These are phyloP conservation scores for Phytopythium mirpurense DNA, from an alignment of 352 stramenopile species.

Conservation along the genomic window DNA sequence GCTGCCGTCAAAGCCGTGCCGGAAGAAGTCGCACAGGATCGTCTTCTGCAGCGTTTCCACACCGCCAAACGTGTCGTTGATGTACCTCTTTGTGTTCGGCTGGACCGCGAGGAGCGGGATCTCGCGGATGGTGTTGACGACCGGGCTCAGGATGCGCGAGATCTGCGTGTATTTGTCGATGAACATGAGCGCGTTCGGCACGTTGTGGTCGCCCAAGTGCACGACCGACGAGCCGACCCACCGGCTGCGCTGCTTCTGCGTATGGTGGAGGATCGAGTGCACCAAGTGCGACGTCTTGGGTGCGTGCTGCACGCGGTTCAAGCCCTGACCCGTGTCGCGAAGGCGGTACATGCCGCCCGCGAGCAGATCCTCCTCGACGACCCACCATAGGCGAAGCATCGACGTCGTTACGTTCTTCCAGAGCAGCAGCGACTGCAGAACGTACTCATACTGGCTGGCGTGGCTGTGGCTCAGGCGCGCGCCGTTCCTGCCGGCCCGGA, in stretches of 20 bases:
- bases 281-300: slow-evolving; percentile 92
- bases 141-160: slow-evolving; percentile 79
- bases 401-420: slow-evolving; percentile 94
- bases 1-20: slow-evolving; percentile 94
- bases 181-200: slow-evolving; percentile 97
- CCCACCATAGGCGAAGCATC: slow-evolving; percentile 96
- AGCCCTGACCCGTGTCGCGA: slow-evolving; percentile 92
- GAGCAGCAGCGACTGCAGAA: slow-evolving; percentile 94
- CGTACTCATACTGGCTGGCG: slow-evolving; percentile 94
- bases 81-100: slow-evolving; percentile 46
- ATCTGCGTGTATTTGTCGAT: slow-evolving; percentile 99
- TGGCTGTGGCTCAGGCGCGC: slow-evolving; percentile 94
- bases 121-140: slow-evolving; percentile 82
- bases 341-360: slow-evolving; percentile 84
- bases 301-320: slow-evolving; percentile 92
- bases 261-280: slow-evolving; percentile 90
- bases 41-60: slow-evolving; percentile 76
- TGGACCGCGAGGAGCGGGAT: slow-evolving; percentile 38
- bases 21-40: slow-evolving; percentile 96
- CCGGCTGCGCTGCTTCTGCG: slow-evolving; percentile 58
- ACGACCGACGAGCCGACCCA: slow-evolving; percentile 95
- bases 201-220: slow-evolving; percentile 97
- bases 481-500: slow-evolving; percentile 90
- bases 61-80: slow-evolving; percentile 82
- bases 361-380: slow-evolving; percentile 92